Evolutionary conservation across 345 rosid species (phyloP).

Genomic region (Brassica incana): DNA sequence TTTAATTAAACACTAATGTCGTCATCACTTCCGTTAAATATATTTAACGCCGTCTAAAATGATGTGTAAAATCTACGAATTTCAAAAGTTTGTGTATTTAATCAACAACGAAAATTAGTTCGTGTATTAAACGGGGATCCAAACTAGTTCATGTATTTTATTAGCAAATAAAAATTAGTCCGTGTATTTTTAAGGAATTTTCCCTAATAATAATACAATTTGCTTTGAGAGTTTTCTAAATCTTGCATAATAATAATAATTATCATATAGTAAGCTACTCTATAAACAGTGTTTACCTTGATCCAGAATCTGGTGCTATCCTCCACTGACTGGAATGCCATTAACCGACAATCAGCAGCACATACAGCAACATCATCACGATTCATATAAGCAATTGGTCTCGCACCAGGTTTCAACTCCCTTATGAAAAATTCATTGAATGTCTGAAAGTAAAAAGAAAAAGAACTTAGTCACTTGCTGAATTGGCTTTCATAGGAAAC

Average conservation of each 20-base stretch:
- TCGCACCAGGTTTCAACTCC: constrained; percentile 79
- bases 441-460: constrained; percentile 52
- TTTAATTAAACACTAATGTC: no score
- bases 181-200: no score
- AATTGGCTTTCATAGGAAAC: background rate
- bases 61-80: no score
- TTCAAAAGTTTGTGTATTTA: no score
- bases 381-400: constrained; percentile 61
- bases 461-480: background rate
- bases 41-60: no score
- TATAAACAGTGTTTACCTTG: constrained; percentile 52
- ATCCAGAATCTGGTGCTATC: constrained; percentile 85
- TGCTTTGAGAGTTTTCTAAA: background rate
- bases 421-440: constrained; percentile 90
- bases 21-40: no score
- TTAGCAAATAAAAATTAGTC: no score
- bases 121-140: no score
- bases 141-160: no score
- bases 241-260: background rate
- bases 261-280: background rate
- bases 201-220: background rate
- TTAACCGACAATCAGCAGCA: constrained; percentile 87
- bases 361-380: constrained; percentile 66
- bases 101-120: no score
- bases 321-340: constrained; percentile 67